These are phyloP conservation scores for Otatea glauca DNA, from an alignment of 176 grass and related monocot species.

Conservation along the genomic window DNA sequence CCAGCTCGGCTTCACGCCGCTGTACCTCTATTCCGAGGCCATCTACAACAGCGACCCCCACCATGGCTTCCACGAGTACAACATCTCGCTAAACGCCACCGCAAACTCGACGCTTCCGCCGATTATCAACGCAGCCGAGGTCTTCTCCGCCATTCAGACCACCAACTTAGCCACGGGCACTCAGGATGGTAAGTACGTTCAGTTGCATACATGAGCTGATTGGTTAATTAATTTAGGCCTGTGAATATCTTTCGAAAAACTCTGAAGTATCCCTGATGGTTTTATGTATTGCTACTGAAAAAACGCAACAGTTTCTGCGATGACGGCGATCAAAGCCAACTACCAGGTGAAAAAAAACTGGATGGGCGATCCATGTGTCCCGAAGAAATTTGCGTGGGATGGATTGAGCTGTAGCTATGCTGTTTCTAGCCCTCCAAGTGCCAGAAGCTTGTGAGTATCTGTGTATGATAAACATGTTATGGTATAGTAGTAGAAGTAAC, in stretches of 20 bases:
- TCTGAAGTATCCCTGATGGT: neutral
- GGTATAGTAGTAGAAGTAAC: no score
- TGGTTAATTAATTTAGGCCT: neutral
- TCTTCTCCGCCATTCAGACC: constrained; percentile 49
- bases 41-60: neutral
- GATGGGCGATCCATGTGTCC: constrained; percentile 68
- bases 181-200: constrained; percentile 45
- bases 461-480: neutral
- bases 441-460: constrained; percentile 54
- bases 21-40: neutral
- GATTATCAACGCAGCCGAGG: constrained; percentile 58
- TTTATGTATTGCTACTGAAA: neutral
- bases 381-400: constrained; percentile 56
- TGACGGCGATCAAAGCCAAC: constrained; percentile 49
- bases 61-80: neutral
- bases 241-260: neutral
- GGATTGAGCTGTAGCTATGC: constrained; percentile 59
- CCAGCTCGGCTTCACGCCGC: neutral
- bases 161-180: constrained; percentile 32
- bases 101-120: constrained; percentile 60
- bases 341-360: constrained; percentile 59
- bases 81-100: constrained; percentile 46
- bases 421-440: constrained; percentile 44
- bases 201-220: neutral
- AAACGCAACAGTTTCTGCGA: constrained; percentile 61